Percentiles rank a stretch among this genome's conserved stretches.
phyloP scores from a whole-genome alignment of 2,329 filamentous ascomycete genomes.

The Colletotrichum orchidophilum region DNA sequence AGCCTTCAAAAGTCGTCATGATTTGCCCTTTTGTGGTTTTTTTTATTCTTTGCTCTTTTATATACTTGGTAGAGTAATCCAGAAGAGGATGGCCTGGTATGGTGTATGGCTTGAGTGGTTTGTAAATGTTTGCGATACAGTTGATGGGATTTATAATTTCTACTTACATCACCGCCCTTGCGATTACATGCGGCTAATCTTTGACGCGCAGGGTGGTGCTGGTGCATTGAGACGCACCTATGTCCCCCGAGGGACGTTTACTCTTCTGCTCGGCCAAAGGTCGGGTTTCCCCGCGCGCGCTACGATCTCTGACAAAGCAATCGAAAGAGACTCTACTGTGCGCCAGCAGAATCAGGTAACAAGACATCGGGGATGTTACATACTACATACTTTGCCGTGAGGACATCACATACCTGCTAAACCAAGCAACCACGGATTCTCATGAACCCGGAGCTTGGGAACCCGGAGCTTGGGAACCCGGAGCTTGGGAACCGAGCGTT shows the following conservation, averaged over 20 bases:
- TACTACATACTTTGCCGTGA: not conserved
- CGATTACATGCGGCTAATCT: not conserved
- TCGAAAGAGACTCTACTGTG: not conserved
- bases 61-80: not conserved
- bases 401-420: not conserved
- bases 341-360: not conserved
- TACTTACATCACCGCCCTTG: not conserved
- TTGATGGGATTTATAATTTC: not conserved
- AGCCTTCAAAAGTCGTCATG: constrained; percentile 49
- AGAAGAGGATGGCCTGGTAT: not conserved
- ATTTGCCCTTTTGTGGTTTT: not conserved
- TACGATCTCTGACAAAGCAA: not conserved
- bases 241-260: not conserved
- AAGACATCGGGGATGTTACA: not conserved
- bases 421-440: not conserved
- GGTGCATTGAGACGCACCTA: not conserved
- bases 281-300: not conserved
- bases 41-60: not conserved
- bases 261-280: not conserved
- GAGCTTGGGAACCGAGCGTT: too few species aligned
- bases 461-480: too few species aligned
- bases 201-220: not conserved
- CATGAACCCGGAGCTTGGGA: too few species aligned
- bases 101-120: not conserved
- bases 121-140: not conserved